Evolutionary conservation across 768 basidiomycete species (phyloP).

Genomic region (Dendrothele bispora): DNA sequence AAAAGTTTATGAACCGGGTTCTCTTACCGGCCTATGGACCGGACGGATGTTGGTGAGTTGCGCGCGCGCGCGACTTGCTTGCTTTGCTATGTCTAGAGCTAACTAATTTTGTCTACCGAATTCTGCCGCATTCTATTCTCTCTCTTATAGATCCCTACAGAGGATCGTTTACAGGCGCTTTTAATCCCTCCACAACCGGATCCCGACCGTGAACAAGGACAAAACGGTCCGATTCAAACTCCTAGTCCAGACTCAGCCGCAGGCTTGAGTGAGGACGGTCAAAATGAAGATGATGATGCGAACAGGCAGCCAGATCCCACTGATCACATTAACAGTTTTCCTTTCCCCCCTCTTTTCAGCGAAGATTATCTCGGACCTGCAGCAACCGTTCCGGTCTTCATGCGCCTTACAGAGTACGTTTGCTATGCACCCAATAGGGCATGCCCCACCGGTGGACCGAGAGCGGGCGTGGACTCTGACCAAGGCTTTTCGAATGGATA

Average conservation of each 20-base stretch:
- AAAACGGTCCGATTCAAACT: no score
- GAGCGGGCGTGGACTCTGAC: neutral
- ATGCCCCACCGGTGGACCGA: neutral
- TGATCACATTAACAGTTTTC: no score
- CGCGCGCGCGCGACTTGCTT: constrained; percentile 1
- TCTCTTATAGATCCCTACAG: constrained; percentile 20
- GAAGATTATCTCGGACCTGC: constrained; percentile 35
- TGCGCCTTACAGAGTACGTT: constrained; percentile 60
- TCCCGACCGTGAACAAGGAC: constrained; percentile 10
- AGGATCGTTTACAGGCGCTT: constrained; percentile 12
- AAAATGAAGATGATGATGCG: neutral
- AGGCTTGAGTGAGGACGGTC: neutral
- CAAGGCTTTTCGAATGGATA: constrained; percentile 6
- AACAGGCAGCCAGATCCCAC: no score
- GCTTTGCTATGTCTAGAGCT: constrained; percentile 2
- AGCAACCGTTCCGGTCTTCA: constrained; percentile 54
- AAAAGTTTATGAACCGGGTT: constrained; percentile 41
- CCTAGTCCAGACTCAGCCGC: neutral
- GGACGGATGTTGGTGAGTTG: constrained; percentile 62
- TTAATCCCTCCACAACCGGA: constrained; percentile 10
- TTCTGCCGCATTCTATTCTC: neutral
- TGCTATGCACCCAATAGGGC: neutral
- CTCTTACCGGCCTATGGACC: constrained; percentile 55
- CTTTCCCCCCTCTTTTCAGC: constrained; percentile 22
- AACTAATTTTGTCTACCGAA: neutral